phyloP scores from a whole-genome alignment of 768 basidiomycete genomes.

The Leucosporidium scottii region DNA sequence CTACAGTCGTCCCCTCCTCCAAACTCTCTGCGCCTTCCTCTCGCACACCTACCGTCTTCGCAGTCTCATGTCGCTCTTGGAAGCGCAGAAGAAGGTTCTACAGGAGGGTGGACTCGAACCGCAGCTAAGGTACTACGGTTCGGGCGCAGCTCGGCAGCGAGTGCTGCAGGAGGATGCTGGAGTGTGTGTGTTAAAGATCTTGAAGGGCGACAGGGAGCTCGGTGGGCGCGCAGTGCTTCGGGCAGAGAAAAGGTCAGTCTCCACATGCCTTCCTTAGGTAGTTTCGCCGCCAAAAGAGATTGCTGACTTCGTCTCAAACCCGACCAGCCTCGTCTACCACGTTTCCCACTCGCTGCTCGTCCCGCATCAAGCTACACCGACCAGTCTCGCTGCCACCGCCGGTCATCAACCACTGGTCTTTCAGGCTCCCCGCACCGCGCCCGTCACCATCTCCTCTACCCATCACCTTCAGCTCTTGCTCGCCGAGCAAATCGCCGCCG shows the following conservation, averaged over 20 bases:
- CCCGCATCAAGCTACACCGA: neutral
- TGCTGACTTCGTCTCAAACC: neutral
- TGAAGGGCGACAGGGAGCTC: slow-evolving; percentile 11
- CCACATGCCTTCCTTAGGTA: neutral
- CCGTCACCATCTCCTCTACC: slow-evolving; percentile 6
- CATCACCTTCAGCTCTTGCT: no score
- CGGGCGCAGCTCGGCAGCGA: neutral
- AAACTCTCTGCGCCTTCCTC: slow-evolving; percentile 12
- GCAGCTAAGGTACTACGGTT: neutral
- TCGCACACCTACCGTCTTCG: slow-evolving; percentile 9
- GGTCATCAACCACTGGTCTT: slow-evolving; percentile 8
- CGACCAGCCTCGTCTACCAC: slow-evolving; percentile 16
- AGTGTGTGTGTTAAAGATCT: neutral
- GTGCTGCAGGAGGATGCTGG: neutral
- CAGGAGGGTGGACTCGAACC: neutral
- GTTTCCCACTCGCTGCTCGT: slow-evolving; percentile 15
- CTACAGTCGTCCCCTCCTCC: slow-evolving; percentile 4
- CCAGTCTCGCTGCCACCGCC: neutral
- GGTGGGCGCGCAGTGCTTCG: slow-evolving; percentile 19
- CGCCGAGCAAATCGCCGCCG: no score
- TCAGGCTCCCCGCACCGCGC: slow-evolving; percentile 4
- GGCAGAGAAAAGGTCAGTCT: neutral
- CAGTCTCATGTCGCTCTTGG: neutral
- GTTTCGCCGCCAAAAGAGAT: no score
- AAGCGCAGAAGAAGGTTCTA: neutral